phyloP scores from a whole-genome alignment of 179 eudicot species.

The Heliamphora pulchella region DNA sequence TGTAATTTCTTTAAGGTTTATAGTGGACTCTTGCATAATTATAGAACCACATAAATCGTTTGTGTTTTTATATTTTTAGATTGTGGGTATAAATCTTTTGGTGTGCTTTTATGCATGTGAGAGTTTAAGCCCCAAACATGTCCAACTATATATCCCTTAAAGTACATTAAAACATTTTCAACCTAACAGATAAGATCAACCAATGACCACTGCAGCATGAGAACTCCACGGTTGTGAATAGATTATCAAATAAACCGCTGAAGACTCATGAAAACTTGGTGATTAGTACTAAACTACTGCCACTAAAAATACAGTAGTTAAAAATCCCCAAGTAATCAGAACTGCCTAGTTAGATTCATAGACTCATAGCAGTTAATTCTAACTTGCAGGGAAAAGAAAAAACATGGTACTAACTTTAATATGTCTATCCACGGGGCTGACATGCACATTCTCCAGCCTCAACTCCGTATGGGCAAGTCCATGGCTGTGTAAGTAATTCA shows the following conservation, averaged over 20 bases:
- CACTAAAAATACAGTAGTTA: neutral
- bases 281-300: neutral
- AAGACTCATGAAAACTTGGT: neutral
- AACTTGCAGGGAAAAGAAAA: neutral
- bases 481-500: conserved; percentile 94
- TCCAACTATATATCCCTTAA: neutral
- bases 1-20: no score
- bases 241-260: neutral
- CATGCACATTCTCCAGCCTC: conserved; percentile 89
- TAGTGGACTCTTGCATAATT: no score
- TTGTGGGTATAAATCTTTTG: no score
- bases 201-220: neutral
- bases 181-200: neutral
- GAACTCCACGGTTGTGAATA: neutral
- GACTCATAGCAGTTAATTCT: neutral
- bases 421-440: conserved; percentile 93
- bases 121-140: neutral
- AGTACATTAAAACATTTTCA: neutral
- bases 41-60: no score
- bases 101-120: no score
- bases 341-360: neutral
- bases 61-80: no score
- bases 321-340: neutral
- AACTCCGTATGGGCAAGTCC: conserved; percentile 98
- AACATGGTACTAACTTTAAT: conserved; percentile 59